Evolutionary conservation across 1,284 basidiomycete genomes (phyloP), one percentile per base, ranked within the genome.

Genomic region (Moniliella sp.): DNA sequence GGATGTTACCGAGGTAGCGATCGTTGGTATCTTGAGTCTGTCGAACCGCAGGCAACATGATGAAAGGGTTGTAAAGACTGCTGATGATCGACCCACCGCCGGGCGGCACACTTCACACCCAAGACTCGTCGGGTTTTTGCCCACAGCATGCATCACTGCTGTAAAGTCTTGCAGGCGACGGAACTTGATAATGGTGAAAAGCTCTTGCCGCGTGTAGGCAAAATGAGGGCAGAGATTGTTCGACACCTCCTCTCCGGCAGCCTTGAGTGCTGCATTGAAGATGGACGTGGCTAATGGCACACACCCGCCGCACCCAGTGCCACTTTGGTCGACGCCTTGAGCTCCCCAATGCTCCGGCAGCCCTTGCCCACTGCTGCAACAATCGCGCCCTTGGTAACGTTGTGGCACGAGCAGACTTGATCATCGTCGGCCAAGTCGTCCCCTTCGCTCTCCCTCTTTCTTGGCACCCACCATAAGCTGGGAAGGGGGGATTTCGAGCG

Each of bases 91-190:
- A 71, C 10, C 76, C 25, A 78, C 65, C 1, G 69, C 69, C 1
- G 76, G 76, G 45, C 74, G 76, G 62, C 76, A 79, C 15, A 73
- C 60, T 54, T 78, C 76, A 46, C 76, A 78, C 1, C 76, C 76
- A 4, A 75, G 48, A 1, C 71, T 65, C 26, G 67, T 62, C 15
- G 64, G 54, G 26, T 66, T 67, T 10, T 65, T 62, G 16, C 74
- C 75, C 4, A 64, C 63, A 7, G 62, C 62, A 10, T 57, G 50
- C 67, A 77, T 72, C 28, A 75, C 64, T 15, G 69, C 67, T 0
- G 61, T 43, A 42, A 75, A 74, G 13, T 68, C 69, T 41, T 62
- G 65, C 27, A 78, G 64, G 45, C 70, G 66, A 55, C 75, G 75
- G 48, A 78, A 65, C 66, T 68, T 75, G 53, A 75, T 64, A 33